Base-by-base conservation (phyloP, 257 asterid species). In the Misopates orontium region DNA sequence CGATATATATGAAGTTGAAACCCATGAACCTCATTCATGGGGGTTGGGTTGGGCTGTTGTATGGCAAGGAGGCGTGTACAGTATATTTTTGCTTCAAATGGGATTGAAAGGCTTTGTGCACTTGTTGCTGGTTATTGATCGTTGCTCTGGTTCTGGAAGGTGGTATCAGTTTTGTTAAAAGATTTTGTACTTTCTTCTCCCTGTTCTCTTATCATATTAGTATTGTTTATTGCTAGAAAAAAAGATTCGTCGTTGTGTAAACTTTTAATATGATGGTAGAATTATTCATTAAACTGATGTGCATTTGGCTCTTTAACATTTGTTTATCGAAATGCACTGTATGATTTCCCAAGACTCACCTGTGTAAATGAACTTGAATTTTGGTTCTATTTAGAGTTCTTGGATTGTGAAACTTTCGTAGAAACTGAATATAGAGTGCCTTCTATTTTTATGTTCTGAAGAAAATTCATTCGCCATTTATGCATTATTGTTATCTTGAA, bases 11-110 rank as follows among this genome's bases (percentile, higher is more conserved):
- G 53, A 58, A 68, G 58, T 40, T 39, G 52, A 40, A 51, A 47
- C 66, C 76, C 36, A 51, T 55, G 51, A 50, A 65, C 54, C 67
- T 60, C 70, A 47, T 62, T 52, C 44, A 49, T 23, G 49, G 55
- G 73, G 42, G 49, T 51, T 32, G 56, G 62, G 41, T 67, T n/a
- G 55, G 23, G 22, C 1, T 36, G 41, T 16, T 32, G 50, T 47
- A 64, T 72, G 12, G 73, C 64, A 42, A 67, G 13, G 52, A 71
- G 69, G 54, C 36, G 61, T 76, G 80, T 82, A 78, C 75, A 73
- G 82, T 71, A 64, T 76, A 28, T 62, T 83, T 65, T 71, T 63
- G 68, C 66, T 75, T 74, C 65, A 55, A 70, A 64, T 66, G 75
- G 76, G 75, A 67, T 47, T 51, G 32, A 32, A 64, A 77, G 82